phyloP scores from a whole-genome alignment of 805 yeast genomes.

The Ogataea naganishii region DNA sequence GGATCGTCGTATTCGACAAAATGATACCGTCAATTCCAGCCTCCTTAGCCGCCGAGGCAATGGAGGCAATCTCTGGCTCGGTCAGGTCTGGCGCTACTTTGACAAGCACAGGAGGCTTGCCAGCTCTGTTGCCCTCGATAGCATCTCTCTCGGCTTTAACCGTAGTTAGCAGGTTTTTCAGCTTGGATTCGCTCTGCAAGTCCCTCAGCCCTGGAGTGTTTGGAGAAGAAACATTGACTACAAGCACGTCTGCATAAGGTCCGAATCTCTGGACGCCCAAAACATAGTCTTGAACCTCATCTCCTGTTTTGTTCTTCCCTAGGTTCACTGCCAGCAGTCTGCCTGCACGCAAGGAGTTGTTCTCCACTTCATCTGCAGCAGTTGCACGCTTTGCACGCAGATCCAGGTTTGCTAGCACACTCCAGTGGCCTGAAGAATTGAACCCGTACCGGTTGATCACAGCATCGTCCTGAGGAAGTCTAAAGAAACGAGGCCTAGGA shows the following conservation, averaged over 20 bases:
- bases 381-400: slow-evolving; percentile 31
- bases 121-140: slow-evolving; percentile 27
- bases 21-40: slow-evolving; percentile 87
- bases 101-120: slow-evolving; percentile 73
- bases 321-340: slow-evolving; percentile 74
- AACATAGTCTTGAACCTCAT: slow-evolving; percentile 79
- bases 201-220: slow-evolving; percentile 93
- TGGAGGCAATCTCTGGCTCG: slow-evolving; percentile 70
- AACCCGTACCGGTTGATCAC: slow-evolving; percentile 93
- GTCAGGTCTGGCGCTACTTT: slow-evolving; percentile 91
- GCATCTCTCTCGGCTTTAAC: slow-evolving; percentile 64
- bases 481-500: slow-evolving; percentile 86
- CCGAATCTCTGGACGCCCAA: slow-evolving; percentile 80
- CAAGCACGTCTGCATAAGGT: slow-evolving; percentile 78
- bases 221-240: slow-evolving; percentile 89
- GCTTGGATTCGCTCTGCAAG: slow-evolving; percentile 68
- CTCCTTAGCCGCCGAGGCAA: slow-evolving; percentile 69
- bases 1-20: slow-evolving; percentile 85
- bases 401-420: slow-evolving; percentile 60
- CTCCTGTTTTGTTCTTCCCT: slow-evolving; percentile 90
- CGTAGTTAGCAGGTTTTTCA: slow-evolving; percentile 55
- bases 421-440: slow-evolving; percentile 82
- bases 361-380: no score
- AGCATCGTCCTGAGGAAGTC: slow-evolving; percentile 78
- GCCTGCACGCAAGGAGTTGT: slow-evolving; percentile 45